phyloP scores from a whole-genome alignment of 345 rosid genomes.

The Garcia nutans region DNA sequence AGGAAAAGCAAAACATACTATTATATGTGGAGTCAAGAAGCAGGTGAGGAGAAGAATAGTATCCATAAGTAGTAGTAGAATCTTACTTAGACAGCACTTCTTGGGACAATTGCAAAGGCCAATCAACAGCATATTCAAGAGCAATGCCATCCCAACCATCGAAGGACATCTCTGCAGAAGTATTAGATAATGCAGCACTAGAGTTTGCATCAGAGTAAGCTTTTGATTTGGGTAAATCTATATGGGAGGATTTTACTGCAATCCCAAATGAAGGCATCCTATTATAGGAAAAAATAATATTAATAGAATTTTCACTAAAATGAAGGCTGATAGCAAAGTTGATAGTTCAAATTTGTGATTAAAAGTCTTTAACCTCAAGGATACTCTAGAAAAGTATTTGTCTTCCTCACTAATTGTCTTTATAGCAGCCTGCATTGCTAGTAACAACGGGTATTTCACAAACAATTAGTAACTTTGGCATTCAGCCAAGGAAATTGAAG shows the following conservation, averaged over 20 bases:
- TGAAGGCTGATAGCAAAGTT: background rate
- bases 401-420: constrained; percentile 94
- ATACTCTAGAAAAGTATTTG: constrained; percentile 76
- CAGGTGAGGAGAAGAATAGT: background rate
- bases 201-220: constrained; percentile 43
- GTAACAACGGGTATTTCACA: constrained; percentile 8
- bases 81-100: constrained; percentile 94
- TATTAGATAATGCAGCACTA: constrained; percentile 33
- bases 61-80: constrained; percentile 17
- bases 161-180: constrained; percentile 53
- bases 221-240: constrained; percentile 56
- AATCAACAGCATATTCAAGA: constrained; percentile 86
- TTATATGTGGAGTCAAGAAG: background rate
- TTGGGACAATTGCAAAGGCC: constrained; percentile 95
- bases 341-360: background rate
- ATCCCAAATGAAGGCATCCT: constrained; percentile 94
- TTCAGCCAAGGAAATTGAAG: background rate
- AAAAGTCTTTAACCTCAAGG: constrained; percentile 58
- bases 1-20: background rate
- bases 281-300: constrained; percentile 14
- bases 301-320: background rate
- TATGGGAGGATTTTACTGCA: constrained; percentile 64
- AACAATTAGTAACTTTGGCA: constrained; percentile 2
- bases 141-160: constrained; percentile 98
- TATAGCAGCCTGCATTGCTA: constrained; percentile 72